phyloP scores from a whole-genome alignment of 345 rosid genomes.

The Salix dunnii region DNA sequence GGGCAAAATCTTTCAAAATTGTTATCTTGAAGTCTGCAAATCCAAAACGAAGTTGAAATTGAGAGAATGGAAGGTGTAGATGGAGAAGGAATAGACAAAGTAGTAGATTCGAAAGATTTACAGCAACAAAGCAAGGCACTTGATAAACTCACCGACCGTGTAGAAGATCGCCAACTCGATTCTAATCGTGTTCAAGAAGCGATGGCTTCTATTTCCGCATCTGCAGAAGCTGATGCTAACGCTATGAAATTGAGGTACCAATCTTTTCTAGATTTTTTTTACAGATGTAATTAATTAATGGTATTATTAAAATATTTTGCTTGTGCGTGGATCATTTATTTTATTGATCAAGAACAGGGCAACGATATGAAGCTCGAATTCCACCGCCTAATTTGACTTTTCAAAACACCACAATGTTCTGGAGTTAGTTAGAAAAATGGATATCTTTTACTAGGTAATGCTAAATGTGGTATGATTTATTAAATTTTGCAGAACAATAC shows the following conservation, averaged over 20 bases:
- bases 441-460: neutral
- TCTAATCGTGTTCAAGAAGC: slow-evolving; percentile 96
- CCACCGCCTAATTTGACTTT: neutral
- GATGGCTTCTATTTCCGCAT: slow-evolving; percentile 92
- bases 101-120: slow-evolving; percentile 78
- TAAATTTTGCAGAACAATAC: neutral
- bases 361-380: neutral
- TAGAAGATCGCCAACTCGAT: slow-evolving; percentile 97
- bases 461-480: neutral
- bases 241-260: slow-evolving; percentile 82
- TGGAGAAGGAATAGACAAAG: slow-evolving; percentile 56
- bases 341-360: neutral
- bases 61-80: slow-evolving; percentile 64
- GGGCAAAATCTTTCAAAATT: neutral
- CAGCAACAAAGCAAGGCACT: slow-evolving; percentile 98
- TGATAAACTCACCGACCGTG: slow-evolving; percentile 96
- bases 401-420: neutral
- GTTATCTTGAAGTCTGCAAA: neutral
- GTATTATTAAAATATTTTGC: neutral
- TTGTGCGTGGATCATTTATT: neutral
- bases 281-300: neutral
- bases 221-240: slow-evolving; percentile 75
- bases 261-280: too few relatives aligned
- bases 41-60: neutral
- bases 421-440: neutral